Base-by-base conservation (phyloP, 331 rosid species). In the Cydonia oblonga region DNA sequence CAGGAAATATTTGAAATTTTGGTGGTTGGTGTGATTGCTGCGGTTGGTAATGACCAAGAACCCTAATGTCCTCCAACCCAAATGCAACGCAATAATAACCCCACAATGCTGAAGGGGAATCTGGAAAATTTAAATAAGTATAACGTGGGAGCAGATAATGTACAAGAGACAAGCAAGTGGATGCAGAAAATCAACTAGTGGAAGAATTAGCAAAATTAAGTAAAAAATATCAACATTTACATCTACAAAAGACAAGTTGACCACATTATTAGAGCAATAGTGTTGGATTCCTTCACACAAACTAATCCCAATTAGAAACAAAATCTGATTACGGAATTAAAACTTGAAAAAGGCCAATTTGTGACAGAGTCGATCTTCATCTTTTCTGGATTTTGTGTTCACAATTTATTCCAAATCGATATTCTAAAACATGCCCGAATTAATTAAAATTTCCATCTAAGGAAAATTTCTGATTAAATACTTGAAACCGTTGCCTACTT, bases 41-140 rank as follows among this genome's bases (percentile, higher is more conserved):
- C 68, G 60, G 54, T 70, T 69, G 80, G 75, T 61, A 14, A 61
- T 38, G 64, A 20, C 40, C 46, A 35, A 35, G 42, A 35, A 35
- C 42, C 42, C 42, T 35, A 40, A 40, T 40, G 53, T 5, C n/a
- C 53, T 46, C 53, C 53, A 15, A 2, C 1, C 53, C n/a, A 46
- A 49, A 15, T 65, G 61, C 28, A 32, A 71, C 16, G 49, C 38
- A 67, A 66, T 33, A 32, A 10, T 22, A 42, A 46, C 15, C 44
- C 71, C 59, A 20, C 59, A 75, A 67, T 71, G 84, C 73, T 61
- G 38, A 64, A 29, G 33, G 33, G 71, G 81, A 35, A 76, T 72
- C 65, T 72, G 9, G 15, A 76, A 72, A 58, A 52, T 10, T 29
- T 33, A 54, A 16, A 64, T 52, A 32, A 22, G 57, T 35, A 4